Conservation (phyloP, 495 filamentous ascomycete species). For the Penicillium pulvis region DNA sequence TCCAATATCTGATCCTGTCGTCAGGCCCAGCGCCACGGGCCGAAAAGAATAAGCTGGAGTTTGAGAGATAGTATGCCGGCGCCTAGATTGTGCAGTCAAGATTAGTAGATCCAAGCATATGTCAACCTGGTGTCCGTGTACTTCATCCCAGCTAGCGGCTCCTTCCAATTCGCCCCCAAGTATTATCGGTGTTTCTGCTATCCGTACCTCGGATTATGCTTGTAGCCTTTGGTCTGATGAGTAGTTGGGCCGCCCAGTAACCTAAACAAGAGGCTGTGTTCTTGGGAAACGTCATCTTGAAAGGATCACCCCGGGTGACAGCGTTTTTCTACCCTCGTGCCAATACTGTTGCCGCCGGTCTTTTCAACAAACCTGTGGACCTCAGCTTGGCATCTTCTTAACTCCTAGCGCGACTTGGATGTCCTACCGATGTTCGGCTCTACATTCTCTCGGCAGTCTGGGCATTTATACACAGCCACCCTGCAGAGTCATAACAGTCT, state of each 20-base stretch:
- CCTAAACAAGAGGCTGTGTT: not conserved
- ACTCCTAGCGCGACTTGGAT: not conserved
- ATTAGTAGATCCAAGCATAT: not conserved
- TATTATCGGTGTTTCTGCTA: not conserved
- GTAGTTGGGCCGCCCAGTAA: not conserved
- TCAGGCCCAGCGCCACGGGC: constrained; percentile 2
- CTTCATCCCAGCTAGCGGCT: not conserved
- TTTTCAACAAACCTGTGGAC: constrained; percentile 1
- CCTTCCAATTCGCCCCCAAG: not conserved
- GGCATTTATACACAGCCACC: constrained; percentile 16
- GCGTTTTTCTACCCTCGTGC: not conserved
- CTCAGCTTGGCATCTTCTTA: constrained; percentile 9
- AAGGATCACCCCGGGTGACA: constrained; percentile 2
- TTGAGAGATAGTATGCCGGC: not conserved
- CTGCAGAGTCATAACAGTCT: constrained; percentile 1
- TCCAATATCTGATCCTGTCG: constrained; percentile 2
- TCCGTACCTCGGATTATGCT: not conserved
- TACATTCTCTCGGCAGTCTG: not conserved
- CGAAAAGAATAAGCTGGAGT: constrained; percentile 1
- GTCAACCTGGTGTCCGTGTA: not conserved
- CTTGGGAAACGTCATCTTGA: not conserved
- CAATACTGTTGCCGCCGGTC: not conserved
- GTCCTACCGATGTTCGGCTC: not conserved
- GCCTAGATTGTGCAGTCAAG: not conserved
- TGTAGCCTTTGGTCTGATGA: not conserved